Conservation (phyloP, 2,329 filamentous ascomycete species). For the Coniochaeta ligniaria region DNA sequence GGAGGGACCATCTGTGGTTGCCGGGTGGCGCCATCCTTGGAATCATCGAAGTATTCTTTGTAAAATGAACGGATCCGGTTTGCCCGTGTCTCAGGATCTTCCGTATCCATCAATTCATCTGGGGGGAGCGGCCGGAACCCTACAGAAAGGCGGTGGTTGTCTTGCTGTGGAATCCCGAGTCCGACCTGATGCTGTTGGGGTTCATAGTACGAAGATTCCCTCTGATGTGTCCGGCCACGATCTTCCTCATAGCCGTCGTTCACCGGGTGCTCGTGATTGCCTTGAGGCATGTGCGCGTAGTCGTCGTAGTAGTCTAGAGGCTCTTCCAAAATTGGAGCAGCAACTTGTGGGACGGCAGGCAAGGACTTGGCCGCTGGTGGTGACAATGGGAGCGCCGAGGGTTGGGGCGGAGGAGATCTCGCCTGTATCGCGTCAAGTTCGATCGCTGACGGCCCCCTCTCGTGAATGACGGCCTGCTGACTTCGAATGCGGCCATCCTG, state of each 20-base stretch:
- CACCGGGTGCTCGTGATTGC: slow-evolving; percentile 13
- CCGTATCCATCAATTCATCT: slow-evolving; percentile 67
- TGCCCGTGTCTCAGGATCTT: slow-evolving; percentile 89
- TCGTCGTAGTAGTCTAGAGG: slow-evolving; percentile 24
- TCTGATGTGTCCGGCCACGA: slow-evolving; percentile 28
- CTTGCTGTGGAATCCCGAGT: slow-evolving; percentile 47
- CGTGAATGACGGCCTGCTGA: slow-evolving; percentile 1
- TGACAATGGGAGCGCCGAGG: neutral
- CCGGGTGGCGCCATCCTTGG: slow-evolving; percentile 33
- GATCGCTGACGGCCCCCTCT: neutral
- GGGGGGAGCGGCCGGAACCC: slow-evolving; percentile 81
- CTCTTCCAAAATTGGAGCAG: slow-evolving; percentile 21
- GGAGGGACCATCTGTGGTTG: slow-evolving; percentile 18
- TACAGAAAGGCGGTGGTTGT: slow-evolving; percentile 56
- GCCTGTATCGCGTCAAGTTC: neutral
- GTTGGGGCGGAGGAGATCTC: slow-evolving; percentile 4
- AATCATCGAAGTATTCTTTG: slow-evolving; percentile 97
- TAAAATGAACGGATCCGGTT: slow-evolving; percentile 98
- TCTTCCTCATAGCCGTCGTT: slow-evolving; percentile 21
- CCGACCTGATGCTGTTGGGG: slow-evolving; percentile 18
- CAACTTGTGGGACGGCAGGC: slow-evolving; percentile 1
- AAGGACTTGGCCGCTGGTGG: neutral
- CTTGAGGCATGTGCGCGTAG: slow-evolving; percentile 11
- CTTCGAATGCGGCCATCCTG: neutral
- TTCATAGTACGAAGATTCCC: slow-evolving; percentile 18